A percentile compares a stretch with the other conserved stretches of the same genome.
Evolutionary conservation across 2,329 filamentous ascomycete genomes (phyloP).

Genomic region (Hymenoscyphus scutula): DNA sequence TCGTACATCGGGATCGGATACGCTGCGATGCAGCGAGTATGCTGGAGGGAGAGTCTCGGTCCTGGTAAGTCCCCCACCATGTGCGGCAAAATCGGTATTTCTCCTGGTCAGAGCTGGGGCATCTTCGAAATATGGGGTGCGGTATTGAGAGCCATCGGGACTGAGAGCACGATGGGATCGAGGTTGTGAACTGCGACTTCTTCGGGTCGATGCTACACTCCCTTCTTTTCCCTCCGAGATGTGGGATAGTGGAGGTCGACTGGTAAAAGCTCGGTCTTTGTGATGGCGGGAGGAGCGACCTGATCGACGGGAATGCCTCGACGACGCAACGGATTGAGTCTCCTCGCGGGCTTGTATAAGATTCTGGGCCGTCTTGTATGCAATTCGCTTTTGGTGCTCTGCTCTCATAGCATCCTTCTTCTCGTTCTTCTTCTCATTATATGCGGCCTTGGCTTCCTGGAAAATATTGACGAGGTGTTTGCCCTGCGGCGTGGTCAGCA

Average conservation of each 20-base stretch:
- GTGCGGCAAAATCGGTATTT: constrained; percentile 28
- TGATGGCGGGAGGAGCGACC: constrained; percentile 26
- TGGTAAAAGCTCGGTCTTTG: constrained; percentile 11
- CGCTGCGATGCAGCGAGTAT: constrained; percentile 24
- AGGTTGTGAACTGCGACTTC: constrained; percentile 28
- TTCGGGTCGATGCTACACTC: constrained; percentile 25
- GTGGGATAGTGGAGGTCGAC: constrained; percentile 27
- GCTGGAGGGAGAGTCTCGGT: constrained; percentile 22
- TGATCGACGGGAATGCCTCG: constrained; percentile 35
- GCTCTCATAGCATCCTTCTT: constrained; percentile 57
- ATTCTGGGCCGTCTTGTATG: constrained; percentile 60
- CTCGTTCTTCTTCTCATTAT: constrained; percentile 78
- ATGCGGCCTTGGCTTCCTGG: constrained; percentile 86
- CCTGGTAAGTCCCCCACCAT: constrained; percentile 16
- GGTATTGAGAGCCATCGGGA: constrained; percentile 21
- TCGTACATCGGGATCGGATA: constrained; percentile 31
- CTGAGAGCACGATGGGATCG: constrained; percentile 19
- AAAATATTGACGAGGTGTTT: constrained; percentile 89
- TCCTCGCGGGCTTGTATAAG: constrained; percentile 43
- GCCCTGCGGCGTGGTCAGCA: constrained; percentile 54
- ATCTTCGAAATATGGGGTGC: constrained; percentile 27
- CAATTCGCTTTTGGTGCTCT: constrained; percentile 58
- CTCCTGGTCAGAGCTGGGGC: constrained; percentile 25
- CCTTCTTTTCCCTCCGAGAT: constrained; percentile 30
- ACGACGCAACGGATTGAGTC: constrained; percentile 42